These are phyloP conservation scores for Debaryomyces robertsiae DNA, from an alignment of 1,139 yeast genomes.

Conservation along the genomic window DNA sequence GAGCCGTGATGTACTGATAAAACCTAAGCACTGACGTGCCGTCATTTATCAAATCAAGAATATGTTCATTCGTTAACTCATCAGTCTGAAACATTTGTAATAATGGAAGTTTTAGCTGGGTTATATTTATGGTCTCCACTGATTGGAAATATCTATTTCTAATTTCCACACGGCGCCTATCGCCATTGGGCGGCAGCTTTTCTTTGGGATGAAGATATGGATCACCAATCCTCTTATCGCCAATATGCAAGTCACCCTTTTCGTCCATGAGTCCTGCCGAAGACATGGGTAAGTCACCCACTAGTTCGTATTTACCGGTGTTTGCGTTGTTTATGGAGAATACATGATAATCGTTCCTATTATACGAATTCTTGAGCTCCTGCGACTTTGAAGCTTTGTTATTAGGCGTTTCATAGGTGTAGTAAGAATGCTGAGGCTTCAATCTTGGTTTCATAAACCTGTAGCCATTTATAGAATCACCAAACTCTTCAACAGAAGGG, in stretches of 20 bases:
- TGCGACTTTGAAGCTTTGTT: conserved; percentile 15
- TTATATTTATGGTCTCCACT: not conserved
- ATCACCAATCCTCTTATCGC: conserved; percentile 45
- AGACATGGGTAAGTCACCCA: conserved; percentile 39
- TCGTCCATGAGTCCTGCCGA: conserved; percentile 45
- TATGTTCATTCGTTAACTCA: conserved; percentile 14
- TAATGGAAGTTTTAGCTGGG: conserved; percentile 23
- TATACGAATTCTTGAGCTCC: conserved; percentile 20
- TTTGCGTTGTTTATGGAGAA: conserved; percentile 1
- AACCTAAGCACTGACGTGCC: conserved; percentile 27
- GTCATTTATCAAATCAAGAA: conserved; percentile 27
- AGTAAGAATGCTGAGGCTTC: conserved; percentile 12
- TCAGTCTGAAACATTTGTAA: conserved; percentile 17
- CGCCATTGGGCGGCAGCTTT: not conserved
- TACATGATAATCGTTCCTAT: conserved; percentile 17
- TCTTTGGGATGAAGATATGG: conserved; percentile 30
- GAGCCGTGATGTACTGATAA: conserved; percentile 25
- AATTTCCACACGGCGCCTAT: conserved; percentile 2
- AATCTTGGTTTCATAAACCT: conserved; percentile 32
- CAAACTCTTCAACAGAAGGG: conserved; percentile 23
- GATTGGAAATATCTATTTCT: conserved; percentile 19
- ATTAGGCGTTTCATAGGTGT: conserved; percentile 28
- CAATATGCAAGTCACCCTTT: conserved; percentile 36
- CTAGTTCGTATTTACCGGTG: conserved; percentile 28
- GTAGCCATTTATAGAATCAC: conserved; percentile 36